Conservation (phyloP, 2,329 filamentous ascomycete species). For the Xylaria sp. region DNA sequence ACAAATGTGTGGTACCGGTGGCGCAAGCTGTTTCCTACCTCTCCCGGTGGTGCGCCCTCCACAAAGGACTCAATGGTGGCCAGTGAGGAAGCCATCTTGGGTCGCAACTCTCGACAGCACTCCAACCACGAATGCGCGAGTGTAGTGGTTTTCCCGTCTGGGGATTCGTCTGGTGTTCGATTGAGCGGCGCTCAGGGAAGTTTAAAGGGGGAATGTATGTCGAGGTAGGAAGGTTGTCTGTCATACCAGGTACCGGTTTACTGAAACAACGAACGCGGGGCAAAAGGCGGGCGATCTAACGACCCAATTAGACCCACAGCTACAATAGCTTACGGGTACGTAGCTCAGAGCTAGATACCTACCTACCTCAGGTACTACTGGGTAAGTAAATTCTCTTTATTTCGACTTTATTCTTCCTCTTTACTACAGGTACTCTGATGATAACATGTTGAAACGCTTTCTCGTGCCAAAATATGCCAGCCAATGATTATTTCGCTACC, state of each 20-base stretch:
- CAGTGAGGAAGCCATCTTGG: slow-evolving; percentile 55
- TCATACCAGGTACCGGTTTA: background rate
- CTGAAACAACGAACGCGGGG: no score
- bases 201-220: background rate
- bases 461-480: background rate
- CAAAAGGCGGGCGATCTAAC: no score
- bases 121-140: background rate
- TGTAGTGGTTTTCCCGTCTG: background rate
- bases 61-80: slow-evolving; percentile 85
- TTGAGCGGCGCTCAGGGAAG: background rate
- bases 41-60: slow-evolving; percentile 92
- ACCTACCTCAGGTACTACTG: no score
- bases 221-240: background rate
- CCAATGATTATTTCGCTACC: background rate
- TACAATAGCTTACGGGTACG: background rate
- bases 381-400: no score
- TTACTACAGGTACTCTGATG: no score
- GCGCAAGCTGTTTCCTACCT: slow-evolving; percentile 69
- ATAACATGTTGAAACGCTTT: background rate
- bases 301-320: no score
- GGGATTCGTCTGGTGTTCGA: background rate
- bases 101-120: slow-evolving; percentile 5
- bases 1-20: slow-evolving; percentile 22
- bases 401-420: no score
- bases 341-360: no score